phyloP scores from a whole-genome alignment of 1,284 basidiomycete species.

The Ceratobasidium sp. region DNA sequence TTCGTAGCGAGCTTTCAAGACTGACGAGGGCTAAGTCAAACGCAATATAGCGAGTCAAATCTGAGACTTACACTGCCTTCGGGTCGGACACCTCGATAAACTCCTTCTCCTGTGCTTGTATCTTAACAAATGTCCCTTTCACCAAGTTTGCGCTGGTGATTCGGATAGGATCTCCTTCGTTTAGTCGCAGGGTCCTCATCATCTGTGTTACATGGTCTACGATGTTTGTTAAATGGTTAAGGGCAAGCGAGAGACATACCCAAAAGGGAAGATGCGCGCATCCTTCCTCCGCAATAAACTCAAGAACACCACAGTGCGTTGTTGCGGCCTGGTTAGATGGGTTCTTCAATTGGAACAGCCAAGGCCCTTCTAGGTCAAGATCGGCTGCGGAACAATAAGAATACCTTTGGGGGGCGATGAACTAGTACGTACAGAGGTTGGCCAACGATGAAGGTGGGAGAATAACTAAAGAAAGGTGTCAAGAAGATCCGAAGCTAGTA shows the following conservation, averaged over 20 bases:
- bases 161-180: conserved; percentile 95
- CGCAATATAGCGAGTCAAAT: background rate
- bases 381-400: conserved; percentile 60
- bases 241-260: conserved; percentile 58
- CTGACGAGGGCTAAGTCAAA: conserved; percentile 58
- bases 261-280: conserved; percentile 95
- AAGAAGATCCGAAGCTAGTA: conserved; percentile 13
- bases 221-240: too few relatives aligned
- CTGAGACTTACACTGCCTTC: conserved; percentile 87
- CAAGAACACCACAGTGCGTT: conserved; percentile 96
- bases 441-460: conserved; percentile 97
- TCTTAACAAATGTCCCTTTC: conserved; percentile 96
- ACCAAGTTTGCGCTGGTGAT: conserved; percentile 88
- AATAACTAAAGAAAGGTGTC: conserved; percentile 70
- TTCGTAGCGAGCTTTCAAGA: conserved; percentile 93
- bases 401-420: conserved; percentile 10
- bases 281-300: conserved; percentile 98
- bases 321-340: conserved; percentile 85
- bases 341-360: conserved; percentile 96
- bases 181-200: conserved; percentile 95
- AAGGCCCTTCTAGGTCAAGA: conserved; percentile 91
- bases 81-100: conserved; percentile 96
- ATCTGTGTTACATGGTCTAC: conserved; percentile 65
- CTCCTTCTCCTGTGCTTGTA: conserved; percentile 95
- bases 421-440: conserved; percentile 67